Conservation (phyloP, 176 grass and related monocot genomes). For the maize (Zea mays) region DNA sequence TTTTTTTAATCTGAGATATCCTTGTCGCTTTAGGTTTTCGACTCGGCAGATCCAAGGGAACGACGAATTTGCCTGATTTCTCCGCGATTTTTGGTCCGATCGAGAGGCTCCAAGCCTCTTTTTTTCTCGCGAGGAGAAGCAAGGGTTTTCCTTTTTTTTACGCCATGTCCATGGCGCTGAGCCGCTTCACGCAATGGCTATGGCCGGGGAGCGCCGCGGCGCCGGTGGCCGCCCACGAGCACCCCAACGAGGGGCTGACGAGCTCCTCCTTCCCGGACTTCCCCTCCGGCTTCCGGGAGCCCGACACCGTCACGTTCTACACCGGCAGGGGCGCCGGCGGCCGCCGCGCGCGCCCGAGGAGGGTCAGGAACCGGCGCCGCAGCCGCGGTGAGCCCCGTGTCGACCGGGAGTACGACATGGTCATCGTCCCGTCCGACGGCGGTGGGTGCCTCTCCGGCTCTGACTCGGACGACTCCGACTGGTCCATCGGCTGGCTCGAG, state of each 20-base stretch:
- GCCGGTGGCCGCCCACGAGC: constrained; percentile 35
- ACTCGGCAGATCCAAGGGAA: constrained; percentile 41
- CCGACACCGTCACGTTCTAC: constrained; percentile 43
- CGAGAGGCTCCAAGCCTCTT: background rate
- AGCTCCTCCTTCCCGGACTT: constrained; percentile 49
- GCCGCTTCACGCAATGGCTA: constrained; percentile 57
- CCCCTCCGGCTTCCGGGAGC: constrained; percentile 54
- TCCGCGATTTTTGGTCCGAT: constrained; percentile 39
- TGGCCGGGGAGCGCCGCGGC: constrained; percentile 36
- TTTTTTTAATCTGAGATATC: background rate
- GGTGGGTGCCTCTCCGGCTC: constrained; percentile 67
- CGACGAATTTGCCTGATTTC: constrained; percentile 19
- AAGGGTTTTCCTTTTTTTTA: background rate
- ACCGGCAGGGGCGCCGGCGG: background rate
- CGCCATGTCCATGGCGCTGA: constrained; percentile 44
- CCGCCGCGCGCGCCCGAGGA: constrained; percentile 17
- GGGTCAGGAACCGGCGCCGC: constrained; percentile 39
- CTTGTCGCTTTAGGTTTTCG: background rate
- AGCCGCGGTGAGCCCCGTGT: constrained; percentile 48
- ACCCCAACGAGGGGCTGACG: constrained; percentile 25
- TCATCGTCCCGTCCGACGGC: constrained; percentile 76
- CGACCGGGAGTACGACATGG: constrained; percentile 76
- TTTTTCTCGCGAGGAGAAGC: background rate
- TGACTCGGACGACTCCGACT: constrained; percentile 76
- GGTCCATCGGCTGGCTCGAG: constrained; percentile 82